Conservation (phyloP, 2,329 filamentous ascomycete genomes). For the Talaromyces sp. region DNA sequence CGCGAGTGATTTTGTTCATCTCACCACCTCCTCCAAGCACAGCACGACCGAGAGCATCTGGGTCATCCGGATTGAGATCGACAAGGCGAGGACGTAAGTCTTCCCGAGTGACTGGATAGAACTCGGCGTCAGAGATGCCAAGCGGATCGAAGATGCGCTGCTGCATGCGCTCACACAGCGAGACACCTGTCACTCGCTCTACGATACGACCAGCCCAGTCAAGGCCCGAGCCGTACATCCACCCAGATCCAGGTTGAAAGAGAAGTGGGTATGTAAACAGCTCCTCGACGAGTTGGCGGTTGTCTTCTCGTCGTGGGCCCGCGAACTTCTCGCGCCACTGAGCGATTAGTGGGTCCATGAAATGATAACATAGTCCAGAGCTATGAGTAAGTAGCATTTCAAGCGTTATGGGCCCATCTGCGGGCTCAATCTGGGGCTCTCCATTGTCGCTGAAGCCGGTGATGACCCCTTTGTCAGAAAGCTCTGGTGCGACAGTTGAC, state of each 20-base stretch:
- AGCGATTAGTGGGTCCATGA: slow-evolving; percentile 30
- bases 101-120: slow-evolving; percentile 34
- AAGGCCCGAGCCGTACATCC: slow-evolving; percentile 46
- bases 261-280: slow-evolving; percentile 41
- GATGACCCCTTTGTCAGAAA: slow-evolving; percentile 45
- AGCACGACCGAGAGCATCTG: slow-evolving; percentile 28
- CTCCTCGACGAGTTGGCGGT: slow-evolving; percentile 34
- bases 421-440: slow-evolving; percentile 30
- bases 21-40: slow-evolving; percentile 27
- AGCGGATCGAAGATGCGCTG: slow-evolving; percentile 43
- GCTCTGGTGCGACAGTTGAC: slow-evolving; percentile 41
- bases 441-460: slow-evolving; percentile 41
- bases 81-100: slow-evolving; percentile 31
- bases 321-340: slow-evolving; percentile 32
- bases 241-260: slow-evolving; percentile 48
- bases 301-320: slow-evolving; percentile 8
- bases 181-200: slow-evolving; percentile 41
- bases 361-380: slow-evolving; percentile 45
- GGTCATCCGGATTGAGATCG: slow-evolving; percentile 36
- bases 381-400: slow-evolving; percentile 50
- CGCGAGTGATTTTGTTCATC: slow-evolving; percentile 23
- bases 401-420: slow-evolving; percentile 41
- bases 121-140: slow-evolving; percentile 35
- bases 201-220: slow-evolving; percentile 53
- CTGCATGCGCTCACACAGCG: slow-evolving; percentile 41